A percentile compares a stretch with the other conserved stretches of the same genome.
Evolutionary conservation across 306 rosid species (phyloP).

Genomic region (Vigna angularis): DNA sequence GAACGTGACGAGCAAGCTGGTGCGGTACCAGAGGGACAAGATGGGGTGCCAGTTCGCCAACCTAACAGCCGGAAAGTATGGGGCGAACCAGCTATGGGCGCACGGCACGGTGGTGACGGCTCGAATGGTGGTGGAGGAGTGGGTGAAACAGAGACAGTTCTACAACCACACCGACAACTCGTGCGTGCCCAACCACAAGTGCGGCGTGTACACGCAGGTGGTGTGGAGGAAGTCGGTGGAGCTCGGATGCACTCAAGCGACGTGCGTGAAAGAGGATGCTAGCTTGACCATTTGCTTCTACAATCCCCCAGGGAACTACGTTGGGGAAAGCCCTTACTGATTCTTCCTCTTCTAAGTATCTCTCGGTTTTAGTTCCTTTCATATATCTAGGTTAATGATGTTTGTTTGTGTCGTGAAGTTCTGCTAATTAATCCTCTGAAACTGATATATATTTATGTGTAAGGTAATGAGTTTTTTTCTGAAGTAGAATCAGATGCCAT

Average conservation of each 20-base stretch:
- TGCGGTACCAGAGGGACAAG: constrained; percentile 65
- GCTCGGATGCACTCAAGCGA: constrained; percentile 72
- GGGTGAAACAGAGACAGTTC: constrained; percentile 74
- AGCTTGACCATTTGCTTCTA: constrained; percentile 77
- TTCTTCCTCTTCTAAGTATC: neutral
- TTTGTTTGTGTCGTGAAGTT: neutral
- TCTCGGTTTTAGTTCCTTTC: too few relatives aligned
- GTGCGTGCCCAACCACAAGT: constrained; percentile 57
- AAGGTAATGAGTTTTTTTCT: too few relatives aligned
- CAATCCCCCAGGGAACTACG: constrained; percentile 71
- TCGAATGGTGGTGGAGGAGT: constrained; percentile 67
- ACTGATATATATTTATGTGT: too few relatives aligned
- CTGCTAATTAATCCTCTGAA: neutral
- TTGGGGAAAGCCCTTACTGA: constrained; percentile 75
- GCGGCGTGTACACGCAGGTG: constrained; percentile 85
- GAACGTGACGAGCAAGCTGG: constrained; percentile 54
- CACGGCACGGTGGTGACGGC: constrained; percentile 58
- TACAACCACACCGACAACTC: constrained; percentile 70
- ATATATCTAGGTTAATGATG: neutral
- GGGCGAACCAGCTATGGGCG: constrained; percentile 71
- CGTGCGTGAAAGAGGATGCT: constrained; percentile 54
- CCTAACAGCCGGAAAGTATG: constrained; percentile 62
- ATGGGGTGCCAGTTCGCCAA: constrained; percentile 70
- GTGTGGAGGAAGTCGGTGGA: constrained; percentile 76
- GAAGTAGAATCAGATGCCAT: neutral